Conservation (phyloP, 176 grass and related monocot species). For the Oryza meyeriana region DNA sequence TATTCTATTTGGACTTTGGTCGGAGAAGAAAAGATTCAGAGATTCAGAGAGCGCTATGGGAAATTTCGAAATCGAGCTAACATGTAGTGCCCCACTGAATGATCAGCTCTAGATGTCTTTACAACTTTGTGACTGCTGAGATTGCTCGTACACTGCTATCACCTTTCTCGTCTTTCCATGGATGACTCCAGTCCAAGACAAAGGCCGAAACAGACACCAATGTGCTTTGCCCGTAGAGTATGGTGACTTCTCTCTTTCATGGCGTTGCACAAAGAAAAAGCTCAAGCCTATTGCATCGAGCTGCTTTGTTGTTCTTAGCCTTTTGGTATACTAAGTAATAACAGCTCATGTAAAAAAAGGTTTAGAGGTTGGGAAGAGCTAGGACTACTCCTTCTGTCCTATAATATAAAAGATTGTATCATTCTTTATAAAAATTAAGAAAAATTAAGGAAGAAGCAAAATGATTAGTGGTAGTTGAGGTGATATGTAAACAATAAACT, state of each 20-base stretch:
- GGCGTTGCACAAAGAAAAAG: not conserved
- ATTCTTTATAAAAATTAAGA: too few relatives aligned
- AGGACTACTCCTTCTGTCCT: too few relatives aligned
- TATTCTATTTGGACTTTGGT: too few relatives aligned
- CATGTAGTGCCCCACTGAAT: not conserved
- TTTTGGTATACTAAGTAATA: not conserved
- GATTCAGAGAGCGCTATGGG: too few relatives aligned
- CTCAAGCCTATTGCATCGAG: not conserved
- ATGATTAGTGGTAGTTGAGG: too few relatives aligned
- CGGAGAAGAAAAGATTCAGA: too few relatives aligned
- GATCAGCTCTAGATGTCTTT: not conserved
- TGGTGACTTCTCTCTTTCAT: too few relatives aligned
- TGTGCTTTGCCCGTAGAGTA: not conserved
- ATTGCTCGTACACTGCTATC: too few relatives aligned
- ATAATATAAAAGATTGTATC: too few relatives aligned
- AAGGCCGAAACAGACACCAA: not conserved
- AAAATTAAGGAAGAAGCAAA: too few relatives aligned
- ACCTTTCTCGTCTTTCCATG: not conserved
- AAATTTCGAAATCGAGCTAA: not conserved
- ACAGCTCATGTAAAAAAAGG: not conserved
- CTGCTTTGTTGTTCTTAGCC: not conserved
- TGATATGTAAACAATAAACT: too few relatives aligned
- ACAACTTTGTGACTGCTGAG: too few relatives aligned
- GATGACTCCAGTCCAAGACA: not conserved
- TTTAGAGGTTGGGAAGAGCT: not conserved